These are phyloP conservation scores for Stemphylium beticola DNA, from an alignment of 2,329 filamentous ascomycete species.

Conservation along the genomic window DNA sequence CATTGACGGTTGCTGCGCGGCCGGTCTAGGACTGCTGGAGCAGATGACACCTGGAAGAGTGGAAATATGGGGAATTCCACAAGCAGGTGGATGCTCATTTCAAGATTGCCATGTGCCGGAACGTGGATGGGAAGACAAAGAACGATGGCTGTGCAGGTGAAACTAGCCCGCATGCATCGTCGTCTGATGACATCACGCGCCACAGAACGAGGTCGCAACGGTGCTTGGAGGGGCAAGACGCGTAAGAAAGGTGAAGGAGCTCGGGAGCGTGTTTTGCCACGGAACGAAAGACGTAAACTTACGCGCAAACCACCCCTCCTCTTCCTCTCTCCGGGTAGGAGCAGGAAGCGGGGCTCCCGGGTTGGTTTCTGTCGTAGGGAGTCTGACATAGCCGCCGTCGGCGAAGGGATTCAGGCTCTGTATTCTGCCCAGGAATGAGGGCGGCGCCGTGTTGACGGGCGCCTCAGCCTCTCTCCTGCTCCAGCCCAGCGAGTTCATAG, in stretches of 20 bases:
- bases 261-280: slow-evolving; percentile 23
- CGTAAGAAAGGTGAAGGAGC: slow-evolving; percentile 10
- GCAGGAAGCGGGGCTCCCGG: slow-evolving; percentile 86
- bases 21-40: slow-evolving; percentile 32
- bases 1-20: slow-evolving; percentile 26
- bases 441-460: slow-evolving; percentile 75
- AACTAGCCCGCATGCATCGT: slow-evolving; percentile 32
- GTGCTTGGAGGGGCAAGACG: slow-evolving; percentile 1
- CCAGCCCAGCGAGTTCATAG: slow-evolving; percentile 94
- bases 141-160: slow-evolving; percentile 31
- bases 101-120: slow-evolving; percentile 28
- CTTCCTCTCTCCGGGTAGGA: slow-evolving; percentile 84
- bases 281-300: slow-evolving; percentile 60
- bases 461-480: slow-evolving; percentile 80
- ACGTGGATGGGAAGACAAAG: slow-evolving; percentile 15
- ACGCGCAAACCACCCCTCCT: slow-evolving; percentile 95
- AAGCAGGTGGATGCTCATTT: slow-evolving; percentile 21
- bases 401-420: slow-evolving; percentile 88
- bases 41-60: slow-evolving; percentile 35
- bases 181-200: slow-evolving; percentile 39
- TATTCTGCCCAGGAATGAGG: slow-evolving; percentile 79
- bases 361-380: slow-evolving; percentile 78
- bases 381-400: slow-evolving; percentile 83
- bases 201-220: slow-evolving; percentile 12
- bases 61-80: slow-evolving; percentile 9